Percentiles rank a stretch among this genome's conserved stretches.
Conservation (phyloP, 1,139 yeast genomes). For the Pichia sp. region DNA sequence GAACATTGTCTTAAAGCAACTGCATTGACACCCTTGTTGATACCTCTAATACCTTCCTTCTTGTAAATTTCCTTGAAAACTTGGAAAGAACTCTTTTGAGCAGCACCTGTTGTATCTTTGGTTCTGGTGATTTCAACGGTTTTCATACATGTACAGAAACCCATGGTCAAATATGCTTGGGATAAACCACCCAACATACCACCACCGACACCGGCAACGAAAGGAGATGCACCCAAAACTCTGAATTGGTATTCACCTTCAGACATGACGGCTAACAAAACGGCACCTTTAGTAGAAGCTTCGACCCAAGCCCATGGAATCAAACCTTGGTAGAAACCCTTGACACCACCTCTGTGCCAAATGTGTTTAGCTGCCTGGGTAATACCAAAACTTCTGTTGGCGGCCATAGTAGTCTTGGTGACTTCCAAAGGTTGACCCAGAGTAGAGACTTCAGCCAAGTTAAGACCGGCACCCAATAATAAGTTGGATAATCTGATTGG, state of each 20-base stretch:
- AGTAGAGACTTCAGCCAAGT: constrained; percentile 87
- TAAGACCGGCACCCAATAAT: constrained; percentile 87
- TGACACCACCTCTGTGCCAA: constrained; percentile 87
- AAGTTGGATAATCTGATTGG: constrained; percentile 86
- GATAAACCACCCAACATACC: constrained; percentile 95
- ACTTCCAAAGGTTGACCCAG: constrained; percentile 97
- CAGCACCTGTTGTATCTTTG: constrained; percentile 68
- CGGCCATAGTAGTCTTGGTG: constrained; percentile 95
- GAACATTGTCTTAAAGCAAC: constrained; percentile 98
- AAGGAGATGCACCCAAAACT: constrained; percentile 56
- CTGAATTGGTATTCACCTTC: constrained; percentile 81
- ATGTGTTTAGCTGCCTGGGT: constrained; percentile 64
- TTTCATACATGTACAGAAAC: constrained; percentile 96
- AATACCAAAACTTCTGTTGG: constrained; percentile 69
- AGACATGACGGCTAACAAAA: constrained; percentile 83
- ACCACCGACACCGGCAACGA: constrained; percentile 86
- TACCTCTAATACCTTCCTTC: constrained; percentile 86
- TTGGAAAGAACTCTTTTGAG: constrained; percentile 70
- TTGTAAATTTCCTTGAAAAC: constrained; percentile 79
- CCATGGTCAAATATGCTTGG: constrained; percentile 95
- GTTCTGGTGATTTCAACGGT: constrained; percentile 93
- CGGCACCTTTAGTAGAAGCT: constrained; percentile 99
- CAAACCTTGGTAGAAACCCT: constrained; percentile 93
- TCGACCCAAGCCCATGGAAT: constrained; percentile 99
- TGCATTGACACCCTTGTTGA: constrained; percentile 98